phyloP scores from a whole-genome alignment of 495 filamentous ascomycete genomes.

The Xylaria intraflava region DNA sequence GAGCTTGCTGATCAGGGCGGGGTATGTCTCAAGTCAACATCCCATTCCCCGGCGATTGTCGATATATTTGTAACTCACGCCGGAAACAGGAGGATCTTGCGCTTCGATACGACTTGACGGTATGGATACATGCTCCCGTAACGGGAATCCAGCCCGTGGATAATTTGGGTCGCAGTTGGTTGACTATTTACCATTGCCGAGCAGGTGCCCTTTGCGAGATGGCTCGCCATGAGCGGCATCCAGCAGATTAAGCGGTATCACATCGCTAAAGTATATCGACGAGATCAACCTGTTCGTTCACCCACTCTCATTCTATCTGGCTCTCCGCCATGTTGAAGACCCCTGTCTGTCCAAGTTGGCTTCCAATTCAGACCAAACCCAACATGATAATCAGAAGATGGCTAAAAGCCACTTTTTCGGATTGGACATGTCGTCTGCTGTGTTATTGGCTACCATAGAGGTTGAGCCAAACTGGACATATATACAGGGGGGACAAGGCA shows the following conservation, averaged over 20 bases:
- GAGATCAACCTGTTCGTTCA: constrained; percentile 55
- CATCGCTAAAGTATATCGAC: constrained; percentile 80
- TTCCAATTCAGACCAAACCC: background rate
- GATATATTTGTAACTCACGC: background rate
- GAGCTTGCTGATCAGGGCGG: constrained; percentile 82
- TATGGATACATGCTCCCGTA: background rate
- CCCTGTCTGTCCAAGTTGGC: constrained; percentile 18
- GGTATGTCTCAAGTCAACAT: constrained; percentile 54
- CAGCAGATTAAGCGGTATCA: constrained; percentile 80
- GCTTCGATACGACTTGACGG: constrained; percentile 84
- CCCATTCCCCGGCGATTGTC: background rate
- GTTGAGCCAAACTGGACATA: background rate
- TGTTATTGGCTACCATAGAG: background rate
- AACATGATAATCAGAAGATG: background rate
- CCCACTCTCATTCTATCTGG: background rate
- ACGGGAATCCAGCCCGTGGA: background rate
- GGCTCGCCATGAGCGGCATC: constrained; percentile 77
- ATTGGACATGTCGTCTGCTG: background rate
- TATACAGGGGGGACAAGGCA: background rate
- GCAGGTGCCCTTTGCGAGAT: constrained; percentile 70
- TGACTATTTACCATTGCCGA: background rate
- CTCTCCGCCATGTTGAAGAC: background rate
- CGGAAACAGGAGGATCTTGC: constrained; percentile 12
- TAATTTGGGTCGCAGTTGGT: background rate
- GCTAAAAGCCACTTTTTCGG: background rate